Base-by-base conservation (phyloP, 2,329 filamentous ascomycete species). In the Alternaria arbusti region DNA sequence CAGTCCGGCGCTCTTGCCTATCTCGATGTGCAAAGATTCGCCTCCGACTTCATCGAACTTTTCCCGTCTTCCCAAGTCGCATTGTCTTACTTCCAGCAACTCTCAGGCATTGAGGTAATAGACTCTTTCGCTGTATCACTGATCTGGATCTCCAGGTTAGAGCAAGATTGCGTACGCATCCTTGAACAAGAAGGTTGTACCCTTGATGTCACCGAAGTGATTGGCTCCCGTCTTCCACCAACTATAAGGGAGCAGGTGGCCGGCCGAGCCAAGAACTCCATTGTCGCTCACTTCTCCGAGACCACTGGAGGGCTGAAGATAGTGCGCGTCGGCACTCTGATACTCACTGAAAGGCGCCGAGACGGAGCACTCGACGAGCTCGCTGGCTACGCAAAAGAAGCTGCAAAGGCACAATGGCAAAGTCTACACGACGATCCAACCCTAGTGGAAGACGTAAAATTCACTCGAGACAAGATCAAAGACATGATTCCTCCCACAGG, bases 341-440 rank as follows among this genome's bases (percentile, higher is more conserved):
- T 78, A 10, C 50, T 75, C 22, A 75, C 68, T 6, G 51, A 64
- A 28, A 59, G 59, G 25, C 55, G 61, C 17, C 64, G 57, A 43
- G 28, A 43, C 22, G 23, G 30, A 6, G 63, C 71, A 26, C 56
- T 63, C n/a, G 58, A 64, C 13, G 55, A 54, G 22, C 63, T 79
- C 9, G 28, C 70, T 4, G 40, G 64, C 2, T 56, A 65, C 13
- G 69, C 73, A 11, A 68, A 68, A 22, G 26, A 57, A 13, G 67
- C 74, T 30, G 77, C 77, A 10, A 32, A 43, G 15, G 47, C 55
- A 3, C 70, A 77, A 47, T 79, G 73, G 74, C 52, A 71, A n/a
- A 50, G 54, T 13, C 55, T 74, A 8, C 69, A 69, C 47, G 66
- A 70, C n/a, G 54, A 59, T 10, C 43, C 60, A 12, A 51, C 25